Evolutionary conservation across 2,329 filamentous ascomycete species (phyloP).

Genomic region (Tolypocladium album): DNA sequence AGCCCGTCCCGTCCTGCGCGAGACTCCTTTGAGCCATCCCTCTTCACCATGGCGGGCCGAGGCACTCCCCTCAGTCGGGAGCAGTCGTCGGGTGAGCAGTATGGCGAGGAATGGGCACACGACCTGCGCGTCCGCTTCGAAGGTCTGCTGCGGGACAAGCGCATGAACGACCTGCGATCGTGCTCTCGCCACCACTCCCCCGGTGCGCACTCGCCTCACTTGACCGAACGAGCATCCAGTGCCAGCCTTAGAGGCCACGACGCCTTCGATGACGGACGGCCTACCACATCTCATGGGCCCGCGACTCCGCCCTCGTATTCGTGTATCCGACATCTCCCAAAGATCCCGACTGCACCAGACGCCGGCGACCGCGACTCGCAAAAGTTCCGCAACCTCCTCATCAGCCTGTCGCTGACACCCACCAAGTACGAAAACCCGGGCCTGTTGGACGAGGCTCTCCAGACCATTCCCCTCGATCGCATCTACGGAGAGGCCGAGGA

Average conservation of each 20-base stretch:
- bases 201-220: slow-evolving; percentile 45
- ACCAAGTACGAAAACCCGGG: slow-evolving; percentile 95
- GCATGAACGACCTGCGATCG: slow-evolving; percentile 64
- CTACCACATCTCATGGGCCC: slow-evolving; percentile 35
- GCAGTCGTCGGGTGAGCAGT: slow-evolving; percentile 23
- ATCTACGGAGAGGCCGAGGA: slow-evolving; percentile 94
- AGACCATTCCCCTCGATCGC: slow-evolving; percentile 75
- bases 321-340: slow-evolving; percentile 38
- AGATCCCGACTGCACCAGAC: slow-evolving; percentile 62
- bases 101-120: slow-evolving; percentile 65
- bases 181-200: slow-evolving; percentile 48
- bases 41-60: slow-evolving; percentile 26
- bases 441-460: slow-evolving; percentile 80
- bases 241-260: slow-evolving; percentile 31
- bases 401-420: slow-evolving; percentile 78
- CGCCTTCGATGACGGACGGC: slow-evolving; percentile 28
- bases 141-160: slow-evolving; percentile 73
- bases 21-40: not conserved
- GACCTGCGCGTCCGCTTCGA: slow-evolving; percentile 79
- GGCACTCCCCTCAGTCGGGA: slow-evolving; percentile 20
- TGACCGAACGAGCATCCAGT: slow-evolving; percentile 37
- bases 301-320: slow-evolving; percentile 36
- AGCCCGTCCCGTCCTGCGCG: not conserved
- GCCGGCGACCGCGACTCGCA: slow-evolving; percentile 53
- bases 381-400: slow-evolving; percentile 71